Evolutionary conservation across 345 rosid species (phyloP), one percentile per base, ranked within the genome.

Genomic region (Kandelia obovata): DNA sequence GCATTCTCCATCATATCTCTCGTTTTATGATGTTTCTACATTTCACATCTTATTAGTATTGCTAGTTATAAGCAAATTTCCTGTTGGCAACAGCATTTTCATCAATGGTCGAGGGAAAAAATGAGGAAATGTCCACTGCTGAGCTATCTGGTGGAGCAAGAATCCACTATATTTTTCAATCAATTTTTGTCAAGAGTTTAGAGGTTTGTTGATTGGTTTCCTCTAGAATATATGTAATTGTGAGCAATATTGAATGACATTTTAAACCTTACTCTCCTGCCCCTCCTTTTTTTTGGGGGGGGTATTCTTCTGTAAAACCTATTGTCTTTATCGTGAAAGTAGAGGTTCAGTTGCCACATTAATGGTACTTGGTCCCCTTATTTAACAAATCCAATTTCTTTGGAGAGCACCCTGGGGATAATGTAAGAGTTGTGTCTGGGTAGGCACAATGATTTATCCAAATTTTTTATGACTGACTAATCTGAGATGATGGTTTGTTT

Each of bases 141-240:
- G 96, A 91, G 87, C 87, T 94, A 35, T 83, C 96, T 19, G 97
- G 98, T 58, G 98, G 97, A 78, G 97, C 98, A 75, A 82, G 97
- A 53, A 89, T 94, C 65, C 96, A 86, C 70, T 94, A 89, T 73
- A 87, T 94, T 68, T 91, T 94, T 77, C 98, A 94, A 68, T 85
- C 89, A 58, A 88, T 94, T 53, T 94, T 89, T 78, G 97, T 94
- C 62, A 88, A 89, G 80, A 86, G 92, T 66, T 82, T 94, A 76
- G 96, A 94, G 98, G 97, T 94, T 49, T 51, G 73, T 51, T 26
- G 30, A 10, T 43, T 49, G 19, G 35, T 19, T 6, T 28, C 16
- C 19, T 56, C 4, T 23, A 23, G 30, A 25, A 10, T 2, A 5
- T 21, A 10, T 8, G 15, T 2, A 3, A 7, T 55, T 55, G 28